phyloP scores from a whole-genome alignment of 768 basidiomycete species.

The Tylopilus balloui region DNA sequence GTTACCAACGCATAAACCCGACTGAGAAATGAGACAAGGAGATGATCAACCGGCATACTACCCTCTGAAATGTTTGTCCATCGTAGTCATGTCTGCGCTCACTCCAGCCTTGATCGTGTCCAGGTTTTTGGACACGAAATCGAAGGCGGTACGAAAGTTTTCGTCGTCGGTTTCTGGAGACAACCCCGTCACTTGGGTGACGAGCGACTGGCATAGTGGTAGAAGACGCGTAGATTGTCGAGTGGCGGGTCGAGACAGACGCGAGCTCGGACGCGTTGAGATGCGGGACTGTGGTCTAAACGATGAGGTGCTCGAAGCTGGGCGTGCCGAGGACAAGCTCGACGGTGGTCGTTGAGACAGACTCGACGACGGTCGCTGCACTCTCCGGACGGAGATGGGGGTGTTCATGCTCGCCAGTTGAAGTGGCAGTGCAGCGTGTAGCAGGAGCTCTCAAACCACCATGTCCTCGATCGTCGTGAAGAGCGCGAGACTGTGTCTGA shows the following conservation, averaged over 20 bases:
- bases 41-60: conserved; percentile 27
- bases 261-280: conserved; percentile 39
- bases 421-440: neutral
- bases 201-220: conserved; percentile 52
- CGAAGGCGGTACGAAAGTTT: conserved; percentile 46
- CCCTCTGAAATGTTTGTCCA: conserved; percentile 55
- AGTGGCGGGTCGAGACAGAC: conserved; percentile 49
- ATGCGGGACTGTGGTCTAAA: conserved; percentile 33
- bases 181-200: conserved; percentile 51
- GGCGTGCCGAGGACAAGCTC: conserved; percentile 44
- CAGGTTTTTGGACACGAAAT: conserved; percentile 54
- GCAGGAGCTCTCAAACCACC: neutral
- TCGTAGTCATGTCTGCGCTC: conserved; percentile 49
- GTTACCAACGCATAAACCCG: conserved; percentile 12
- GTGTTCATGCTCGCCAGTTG: conserved; percentile 20
- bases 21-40: neutral
- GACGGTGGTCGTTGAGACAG: conserved; percentile 41
- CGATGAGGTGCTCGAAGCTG: conserved; percentile 40
- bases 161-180: conserved; percentile 39
- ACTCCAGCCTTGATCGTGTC: conserved; percentile 58
- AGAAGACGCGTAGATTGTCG: conserved; percentile 47
- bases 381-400: conserved; percentile 15
- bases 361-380: conserved; percentile 33
- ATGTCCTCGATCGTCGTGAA: conserved; percentile 23
- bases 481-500: conserved; percentile 7